Conservation (phyloP, 2,329 filamentous ascomycete species). For the Neofusicoccum umdonicola region DNA sequence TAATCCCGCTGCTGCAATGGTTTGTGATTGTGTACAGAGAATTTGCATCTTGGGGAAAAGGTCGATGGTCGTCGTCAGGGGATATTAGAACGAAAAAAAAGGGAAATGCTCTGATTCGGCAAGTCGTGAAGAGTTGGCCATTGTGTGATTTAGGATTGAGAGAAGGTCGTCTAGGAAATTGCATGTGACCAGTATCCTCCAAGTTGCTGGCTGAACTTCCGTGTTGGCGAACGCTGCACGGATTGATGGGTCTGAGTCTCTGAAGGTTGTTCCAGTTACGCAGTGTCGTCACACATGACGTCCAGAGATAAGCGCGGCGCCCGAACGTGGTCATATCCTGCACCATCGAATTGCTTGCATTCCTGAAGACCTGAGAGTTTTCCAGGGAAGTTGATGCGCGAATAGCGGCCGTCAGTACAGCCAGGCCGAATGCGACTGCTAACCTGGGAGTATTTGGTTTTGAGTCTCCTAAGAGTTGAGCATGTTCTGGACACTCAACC, state of each 20-base stretch:
- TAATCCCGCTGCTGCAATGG: background rate
- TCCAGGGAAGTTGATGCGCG: background rate
- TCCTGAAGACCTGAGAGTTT: background rate
- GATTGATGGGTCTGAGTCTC: background rate
- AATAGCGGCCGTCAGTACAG: background rate
- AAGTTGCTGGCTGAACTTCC: background rate
- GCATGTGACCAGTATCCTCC: background rate
- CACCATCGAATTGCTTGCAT: background rate
- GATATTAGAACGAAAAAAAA: background rate
- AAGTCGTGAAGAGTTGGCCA: no score
- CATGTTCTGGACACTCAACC: constrained; percentile 47
- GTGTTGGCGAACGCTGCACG: background rate
- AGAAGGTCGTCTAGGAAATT: background rate
- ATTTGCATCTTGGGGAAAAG: no score
- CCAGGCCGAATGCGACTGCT: background rate
- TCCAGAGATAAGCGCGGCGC: background rate
- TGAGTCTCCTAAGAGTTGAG: constrained; percentile 31
- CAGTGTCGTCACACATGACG: background rate
- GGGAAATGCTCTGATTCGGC: background rate
- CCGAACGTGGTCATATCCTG: background rate
- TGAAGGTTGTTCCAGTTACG: background rate
- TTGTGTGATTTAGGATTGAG: background rate
- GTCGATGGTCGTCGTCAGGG: no score
- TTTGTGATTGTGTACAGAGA: background rate
- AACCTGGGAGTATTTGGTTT: background rate